Evolutionary conservation across 73 alveolate genomes (phyloP).

Genomic region (Tetrahymena elliotti): DNA sequence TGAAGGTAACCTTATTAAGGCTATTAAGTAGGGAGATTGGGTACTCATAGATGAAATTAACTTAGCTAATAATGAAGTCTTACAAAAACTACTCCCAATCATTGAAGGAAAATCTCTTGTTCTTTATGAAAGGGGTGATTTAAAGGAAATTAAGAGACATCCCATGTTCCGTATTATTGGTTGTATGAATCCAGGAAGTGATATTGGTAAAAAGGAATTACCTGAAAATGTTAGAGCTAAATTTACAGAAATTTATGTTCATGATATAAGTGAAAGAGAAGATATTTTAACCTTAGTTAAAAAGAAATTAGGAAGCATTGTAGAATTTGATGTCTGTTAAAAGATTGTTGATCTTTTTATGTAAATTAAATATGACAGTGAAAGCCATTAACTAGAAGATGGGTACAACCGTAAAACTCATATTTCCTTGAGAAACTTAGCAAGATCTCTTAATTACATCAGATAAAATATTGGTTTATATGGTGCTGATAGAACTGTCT

Average conservation of each 20-base stretch:
- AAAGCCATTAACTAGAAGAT: constrained; percentile 43
- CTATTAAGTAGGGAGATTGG: constrained; percentile 95
- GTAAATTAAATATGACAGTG: constrained; percentile 52
- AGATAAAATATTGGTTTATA: constrained; percentile 12
- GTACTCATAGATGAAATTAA: constrained; percentile 94
- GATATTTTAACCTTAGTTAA: constrained; percentile 70
- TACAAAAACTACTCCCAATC: constrained; percentile 72
- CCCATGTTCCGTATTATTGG: constrained; percentile 93
- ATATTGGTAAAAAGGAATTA: constrained; percentile 86
- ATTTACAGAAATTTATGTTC: constrained; percentile 88
- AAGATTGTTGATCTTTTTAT: constrained; percentile 73
- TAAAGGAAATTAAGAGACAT: constrained; percentile 73
- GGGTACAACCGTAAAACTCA: constrained; percentile 42
- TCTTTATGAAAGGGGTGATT: constrained; percentile 85
- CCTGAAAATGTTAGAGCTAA: constrained; percentile 77
- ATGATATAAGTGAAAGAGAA: constrained; percentile 70
- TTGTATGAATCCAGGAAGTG: constrained; percentile 97
- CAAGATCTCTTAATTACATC: constrained; percentile 56
- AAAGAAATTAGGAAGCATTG: constrained; percentile 44
- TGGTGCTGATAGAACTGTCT: constrained; percentile 1
- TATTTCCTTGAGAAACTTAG: constrained; percentile 60
- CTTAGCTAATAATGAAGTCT: constrained; percentile 87
- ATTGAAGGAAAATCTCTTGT: constrained; percentile 78
- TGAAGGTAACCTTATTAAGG: constrained; percentile 86
- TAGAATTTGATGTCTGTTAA: constrained; percentile 51